Conservation (phyloP, 2,329 filamentous ascomycete genomes). For the Cladosporium sp. region DNA sequence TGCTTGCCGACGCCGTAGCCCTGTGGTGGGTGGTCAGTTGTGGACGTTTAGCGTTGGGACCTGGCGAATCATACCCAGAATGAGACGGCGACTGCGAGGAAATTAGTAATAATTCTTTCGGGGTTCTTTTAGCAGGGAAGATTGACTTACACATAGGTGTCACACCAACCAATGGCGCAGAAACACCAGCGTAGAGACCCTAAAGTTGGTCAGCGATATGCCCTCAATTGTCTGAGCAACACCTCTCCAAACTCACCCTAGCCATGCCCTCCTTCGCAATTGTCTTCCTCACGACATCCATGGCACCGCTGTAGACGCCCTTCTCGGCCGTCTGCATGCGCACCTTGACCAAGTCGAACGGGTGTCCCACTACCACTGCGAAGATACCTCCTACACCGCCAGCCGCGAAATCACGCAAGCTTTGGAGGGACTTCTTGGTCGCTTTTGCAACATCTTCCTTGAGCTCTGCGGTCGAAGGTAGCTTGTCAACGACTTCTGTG, state of each 20-base stretch:
- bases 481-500: slow-evolving; percentile 13
- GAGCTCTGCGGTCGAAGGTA: slow-evolving; percentile 48
- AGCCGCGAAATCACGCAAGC: slow-evolving; percentile 78
- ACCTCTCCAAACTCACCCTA: slow-evolving; percentile 44
- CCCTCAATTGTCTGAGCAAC: background rate
- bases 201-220: slow-evolving; percentile 39
- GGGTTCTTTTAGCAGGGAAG: background rate
- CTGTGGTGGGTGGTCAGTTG: slow-evolving; percentile 47
- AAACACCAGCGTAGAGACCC: slow-evolving; percentile 95
- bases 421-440: slow-evolving; percentile 59
- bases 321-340: slow-evolving; percentile 93
- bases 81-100: slow-evolving; percentile 60
- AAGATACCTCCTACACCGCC: slow-evolving; percentile 93
- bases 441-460: slow-evolving; percentile 56
- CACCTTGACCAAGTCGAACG: slow-evolving; percentile 97
- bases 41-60: background rate
- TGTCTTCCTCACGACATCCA: slow-evolving; percentile 89
- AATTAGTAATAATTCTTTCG: background rate
- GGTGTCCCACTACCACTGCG: slow-evolving; percentile 89
- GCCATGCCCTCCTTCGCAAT: slow-evolving; percentile 81
- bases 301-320: slow-evolving; percentile 84
- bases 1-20: slow-evolving; percentile 95
- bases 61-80: slow-evolving; percentile 58
- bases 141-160: slow-evolving; percentile 94
- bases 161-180: slow-evolving; percentile 89